phyloP scores from a whole-genome alignment of 306 rosid species.

The Sindora glabra region DNA sequence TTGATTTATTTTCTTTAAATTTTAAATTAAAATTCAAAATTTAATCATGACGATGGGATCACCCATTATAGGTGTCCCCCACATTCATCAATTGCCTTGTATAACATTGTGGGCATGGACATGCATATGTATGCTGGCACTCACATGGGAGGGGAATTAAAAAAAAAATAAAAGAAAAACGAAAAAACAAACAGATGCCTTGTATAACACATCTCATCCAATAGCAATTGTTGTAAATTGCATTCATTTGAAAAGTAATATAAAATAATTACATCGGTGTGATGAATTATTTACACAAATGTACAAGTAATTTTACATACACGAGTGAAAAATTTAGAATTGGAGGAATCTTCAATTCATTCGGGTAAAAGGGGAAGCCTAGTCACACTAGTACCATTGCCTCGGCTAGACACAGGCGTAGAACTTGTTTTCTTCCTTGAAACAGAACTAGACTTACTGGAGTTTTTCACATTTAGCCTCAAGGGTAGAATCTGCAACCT shows the following conservation, averaged over 20 bases:
- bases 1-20: too few relatives aligned
- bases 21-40: too few relatives aligned
- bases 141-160: too few relatives aligned
- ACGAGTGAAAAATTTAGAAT: constrained; percentile 24
- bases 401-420: constrained; percentile 22
- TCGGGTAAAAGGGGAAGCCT: constrained; percentile 82
- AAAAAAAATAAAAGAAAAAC: neutral
- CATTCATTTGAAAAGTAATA: constrained; percentile 1
- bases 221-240: neutral
- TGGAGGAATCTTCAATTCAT: constrained; percentile 17
- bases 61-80: too few relatives aligned
- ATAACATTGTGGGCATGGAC: too few relatives aligned
- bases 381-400: constrained; percentile 40
- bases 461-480: constrained; percentile 46
- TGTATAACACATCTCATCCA: neutral
- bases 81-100: too few relatives aligned
- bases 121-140: too few relatives aligned
- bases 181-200: too few relatives aligned
- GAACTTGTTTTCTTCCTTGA: constrained; percentile 28
- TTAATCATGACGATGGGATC: too few relatives aligned
- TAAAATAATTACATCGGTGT: constrained; percentile 21
- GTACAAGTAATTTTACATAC: constrained; percentile 34
- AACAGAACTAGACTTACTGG: constrained; percentile 35
- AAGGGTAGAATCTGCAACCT: constrained; percentile 95
- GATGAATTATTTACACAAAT: constrained; percentile 38